Conservation (phyloP, 2,329 filamentous ascomycete genomes). For the Dryadomyces sulphureus region DNA sequence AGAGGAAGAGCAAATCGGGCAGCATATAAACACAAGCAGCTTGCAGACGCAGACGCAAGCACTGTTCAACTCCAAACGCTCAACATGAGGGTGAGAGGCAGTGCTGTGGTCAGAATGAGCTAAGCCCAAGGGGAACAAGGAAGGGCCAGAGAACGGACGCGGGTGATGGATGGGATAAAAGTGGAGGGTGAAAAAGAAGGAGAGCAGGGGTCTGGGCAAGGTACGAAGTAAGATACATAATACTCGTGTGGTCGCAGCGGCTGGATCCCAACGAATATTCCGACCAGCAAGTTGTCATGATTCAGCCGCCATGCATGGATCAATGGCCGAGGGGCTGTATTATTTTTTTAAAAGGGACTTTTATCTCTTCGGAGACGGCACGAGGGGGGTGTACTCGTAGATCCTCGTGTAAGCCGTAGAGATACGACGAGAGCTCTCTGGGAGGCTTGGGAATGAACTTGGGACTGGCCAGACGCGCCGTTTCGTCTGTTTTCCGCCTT, state of each 20-base stretch:
- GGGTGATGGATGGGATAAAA: background rate
- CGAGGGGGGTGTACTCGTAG: background rate
- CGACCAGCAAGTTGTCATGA: slow-evolving; percentile 13
- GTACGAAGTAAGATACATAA: too few species aligned
- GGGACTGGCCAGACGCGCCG: too few species aligned
- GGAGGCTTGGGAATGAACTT: too few species aligned
- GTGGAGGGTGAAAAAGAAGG: background rate
- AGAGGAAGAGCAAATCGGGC: background rate
- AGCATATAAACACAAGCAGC: background rate
- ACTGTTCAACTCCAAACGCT: slow-evolving; percentile 2
- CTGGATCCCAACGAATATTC: slow-evolving; percentile 13
- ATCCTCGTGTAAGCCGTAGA: background rate
- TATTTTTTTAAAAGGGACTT: background rate
- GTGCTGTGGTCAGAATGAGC: slow-evolving; percentile 4
- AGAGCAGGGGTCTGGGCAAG: slow-evolving; percentile 4
- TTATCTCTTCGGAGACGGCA: background rate
- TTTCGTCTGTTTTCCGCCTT: too few species aligned
- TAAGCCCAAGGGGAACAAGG: slow-evolving; percentile 5
- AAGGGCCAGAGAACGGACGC: background rate
- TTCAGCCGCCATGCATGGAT: slow-evolving; percentile 14
- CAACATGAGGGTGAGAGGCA: slow-evolving; percentile 6
- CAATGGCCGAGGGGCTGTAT: slow-evolving; percentile 5
- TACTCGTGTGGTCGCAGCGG: slow-evolving; percentile 9
- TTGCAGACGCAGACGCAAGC: background rate
- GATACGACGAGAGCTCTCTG: too few species aligned